phyloP scores from a whole-genome alignment of 108 stramenopile species.

The Bacterosira constricta region DNA sequence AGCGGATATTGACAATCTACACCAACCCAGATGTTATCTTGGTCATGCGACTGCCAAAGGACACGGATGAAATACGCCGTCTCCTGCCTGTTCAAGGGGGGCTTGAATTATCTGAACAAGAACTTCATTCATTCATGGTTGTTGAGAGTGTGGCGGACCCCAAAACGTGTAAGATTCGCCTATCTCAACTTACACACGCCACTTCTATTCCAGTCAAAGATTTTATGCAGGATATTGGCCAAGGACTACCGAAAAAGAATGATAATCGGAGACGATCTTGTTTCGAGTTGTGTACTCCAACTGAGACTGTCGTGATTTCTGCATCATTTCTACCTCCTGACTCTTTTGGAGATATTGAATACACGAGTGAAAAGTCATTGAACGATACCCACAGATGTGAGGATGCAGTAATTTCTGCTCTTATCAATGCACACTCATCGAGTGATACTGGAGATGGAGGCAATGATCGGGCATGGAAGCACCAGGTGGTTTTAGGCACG shows the following conservation, averaged over 20 bases:
- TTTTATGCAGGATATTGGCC: conserved; percentile 2
- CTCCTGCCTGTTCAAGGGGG: conserved; percentile 50
- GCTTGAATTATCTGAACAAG: conserved; percentile 10
- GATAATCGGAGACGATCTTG: conserved; percentile 55
- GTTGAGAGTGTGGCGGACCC: conserved; percentile 79
- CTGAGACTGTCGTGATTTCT: conserved; percentile 60
- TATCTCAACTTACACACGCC: conserved; percentile 74
- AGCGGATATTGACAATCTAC: conserved; percentile 54
- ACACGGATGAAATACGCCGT: conserved; percentile 55
- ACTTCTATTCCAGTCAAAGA: conserved; percentile 52
- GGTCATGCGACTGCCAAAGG: conserved; percentile 55
- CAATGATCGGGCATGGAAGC: conserved; percentile 55
- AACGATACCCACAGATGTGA: conserved; percentile 46
- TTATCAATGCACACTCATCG: conserved; percentile 57
- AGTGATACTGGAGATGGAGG: not conserved
- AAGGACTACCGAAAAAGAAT: too few relatives aligned
- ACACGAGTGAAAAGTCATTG: conserved; percentile 15
- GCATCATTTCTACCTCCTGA: conserved; percentile 34
- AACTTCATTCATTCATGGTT: conserved; percentile 54
- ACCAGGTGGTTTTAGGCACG: conserved; percentile 82
- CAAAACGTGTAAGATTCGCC: conserved; percentile 69
- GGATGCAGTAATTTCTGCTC: conserved; percentile 52
- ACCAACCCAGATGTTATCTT: conserved; percentile 62
- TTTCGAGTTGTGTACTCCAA: conserved; percentile 77
- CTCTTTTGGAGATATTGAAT: conserved; percentile 4